A percentile compares a stretch with the other conserved stretches of the same genome.
phyloP scores from a whole-genome alignment of 2,329 filamentous ascomycete species.

The Chaetomiaceae sp. region DNA sequence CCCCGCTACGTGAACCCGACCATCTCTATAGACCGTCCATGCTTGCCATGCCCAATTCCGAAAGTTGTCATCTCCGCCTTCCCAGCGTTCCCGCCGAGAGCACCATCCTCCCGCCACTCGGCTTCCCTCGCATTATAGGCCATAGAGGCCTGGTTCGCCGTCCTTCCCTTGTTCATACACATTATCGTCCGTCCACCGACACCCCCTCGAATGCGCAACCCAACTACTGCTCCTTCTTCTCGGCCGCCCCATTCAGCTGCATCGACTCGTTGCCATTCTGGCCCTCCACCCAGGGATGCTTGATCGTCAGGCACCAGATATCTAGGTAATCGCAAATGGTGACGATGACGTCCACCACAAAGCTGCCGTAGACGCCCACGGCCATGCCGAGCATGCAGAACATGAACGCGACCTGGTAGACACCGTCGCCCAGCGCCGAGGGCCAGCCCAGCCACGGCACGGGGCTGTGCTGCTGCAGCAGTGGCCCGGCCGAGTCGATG shows the following conservation, averaged over 20 bases:
- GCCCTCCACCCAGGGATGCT: constrained; percentile 60
- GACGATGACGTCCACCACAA: constrained; percentile 94
- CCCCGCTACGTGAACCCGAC: background rate
- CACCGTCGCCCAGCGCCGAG: constrained; percentile 63
- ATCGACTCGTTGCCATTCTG: constrained; percentile 27
- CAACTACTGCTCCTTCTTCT: constrained; percentile 34
- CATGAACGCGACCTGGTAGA: constrained; percentile 78
- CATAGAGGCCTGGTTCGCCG: too few species aligned
- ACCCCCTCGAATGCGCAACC: too few species aligned
- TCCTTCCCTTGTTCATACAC: too few species aligned
- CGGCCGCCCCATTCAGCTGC: constrained; percentile 31
- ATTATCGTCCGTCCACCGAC: too few species aligned
- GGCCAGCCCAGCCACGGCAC: constrained; percentile 69
- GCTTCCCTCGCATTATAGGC: too few species aligned
- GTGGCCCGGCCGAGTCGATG: constrained; percentile 70
- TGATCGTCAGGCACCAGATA: constrained; percentile 98
- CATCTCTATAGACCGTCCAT: constrained; percentile 4
- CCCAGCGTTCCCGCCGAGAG: background rate
- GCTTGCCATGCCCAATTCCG: background rate
- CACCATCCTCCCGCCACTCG: background rate
- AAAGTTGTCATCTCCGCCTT: background rate
- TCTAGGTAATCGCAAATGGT: constrained; percentile 97
- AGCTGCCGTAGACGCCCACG: constrained; percentile 91
- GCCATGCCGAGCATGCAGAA: constrained; percentile 81
- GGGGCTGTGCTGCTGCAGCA: constrained; percentile 47